Conservation (phyloP, 2,329 filamentous ascomycete genomes). For the Penicillium brasilianum region DNA sequence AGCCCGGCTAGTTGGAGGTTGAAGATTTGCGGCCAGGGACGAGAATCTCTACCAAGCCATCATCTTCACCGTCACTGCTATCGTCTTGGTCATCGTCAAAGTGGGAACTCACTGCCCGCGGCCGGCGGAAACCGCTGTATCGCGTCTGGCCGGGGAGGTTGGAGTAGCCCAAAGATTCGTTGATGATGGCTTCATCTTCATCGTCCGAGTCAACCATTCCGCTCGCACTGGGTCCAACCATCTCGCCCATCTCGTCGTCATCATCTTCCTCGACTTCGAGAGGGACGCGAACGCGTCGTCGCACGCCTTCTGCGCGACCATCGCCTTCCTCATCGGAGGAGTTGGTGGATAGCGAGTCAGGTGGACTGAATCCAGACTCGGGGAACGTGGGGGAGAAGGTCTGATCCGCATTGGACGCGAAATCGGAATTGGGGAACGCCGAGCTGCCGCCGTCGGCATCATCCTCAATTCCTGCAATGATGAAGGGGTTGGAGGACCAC, state of each 20-base stretch:
- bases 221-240: slow-evolving; percentile 51
- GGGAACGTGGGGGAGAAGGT: slow-evolving; percentile 43
- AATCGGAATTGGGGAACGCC: slow-evolving; percentile 41
- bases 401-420: slow-evolving; percentile 34
- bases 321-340: slow-evolving; percentile 51
- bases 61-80: slow-evolving; percentile 50
- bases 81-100: slow-evolving; percentile 51
- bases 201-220: slow-evolving; percentile 59
- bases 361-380: slow-evolving; percentile 46
- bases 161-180: slow-evolving; percentile 72
- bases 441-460: slow-evolving; percentile 37
- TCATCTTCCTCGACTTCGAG: slow-evolving; percentile 63
- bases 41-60: slow-evolving; percentile 52
- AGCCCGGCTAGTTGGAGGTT: slow-evolving; percentile 24
- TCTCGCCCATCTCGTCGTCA: slow-evolving; percentile 55
- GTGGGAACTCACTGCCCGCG: slow-evolving; percentile 38
- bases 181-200: slow-evolving; percentile 59
- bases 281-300: slow-evolving; percentile 55
- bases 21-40: slow-evolving; percentile 49
- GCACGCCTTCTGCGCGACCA: slow-evolving; percentile 42
- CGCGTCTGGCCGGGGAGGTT: slow-evolving; percentile 60
- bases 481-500: slow-evolving; percentile 46
- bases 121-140: slow-evolving; percentile 50
- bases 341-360: slow-evolving; percentile 46
- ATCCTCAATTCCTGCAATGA: slow-evolving; percentile 45